Evolutionary conservation across 2,329 filamentous ascomycete species (phyloP), one percentile per base, ranked within the genome.

Genomic region (Monilinia aucupariae): DNA sequence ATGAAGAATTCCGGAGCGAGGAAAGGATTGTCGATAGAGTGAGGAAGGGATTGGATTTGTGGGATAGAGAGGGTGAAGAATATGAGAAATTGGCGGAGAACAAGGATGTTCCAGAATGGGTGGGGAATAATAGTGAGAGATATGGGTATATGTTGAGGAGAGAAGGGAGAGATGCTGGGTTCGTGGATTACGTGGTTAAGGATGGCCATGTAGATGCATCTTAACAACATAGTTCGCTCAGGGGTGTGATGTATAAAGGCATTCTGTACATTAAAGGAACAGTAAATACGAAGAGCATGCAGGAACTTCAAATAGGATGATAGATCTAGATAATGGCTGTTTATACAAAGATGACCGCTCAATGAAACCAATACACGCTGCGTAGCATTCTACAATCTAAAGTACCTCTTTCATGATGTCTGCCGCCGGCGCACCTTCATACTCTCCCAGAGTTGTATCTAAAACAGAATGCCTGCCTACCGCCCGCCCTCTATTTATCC

Each of bases 21-120:
- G 66, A 71, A 22, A 75, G 73, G 32, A 75, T 81, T 53, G 68
- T 79, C 13, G 68, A 75, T 30, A 70, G 76, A 22, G 74, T 81
- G 20, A 69, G 77, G 27, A 74, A 73, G 54, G 79, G 79, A 0
- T 63, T 71, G 49, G 78, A 81, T 67, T 66, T 80, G 61, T 80
- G 74, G 71, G 75, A 75, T 25, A 66, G 74, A 27, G 60, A 66
- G 17, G 67, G 65, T 0, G 68, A 76, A 67, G 59, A 70, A 12
- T 78, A 74, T 64, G 70, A 74, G 17, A 70, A 74, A 17, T 67
- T 79, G 12, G 73, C 75, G 15, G 59, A 69, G 9, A 78, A 80
- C 63, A 61, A 62, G 53, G 78, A 81, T 67, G 65, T 80, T 3
- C 79, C 79, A 6, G 64, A 64, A 6, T 79, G 75, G 66, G 65